These are phyloP conservation scores for Rhododendron vialii DNA, from an alignment of 148 eudicot genomes.

Conservation along the genomic window DNA sequence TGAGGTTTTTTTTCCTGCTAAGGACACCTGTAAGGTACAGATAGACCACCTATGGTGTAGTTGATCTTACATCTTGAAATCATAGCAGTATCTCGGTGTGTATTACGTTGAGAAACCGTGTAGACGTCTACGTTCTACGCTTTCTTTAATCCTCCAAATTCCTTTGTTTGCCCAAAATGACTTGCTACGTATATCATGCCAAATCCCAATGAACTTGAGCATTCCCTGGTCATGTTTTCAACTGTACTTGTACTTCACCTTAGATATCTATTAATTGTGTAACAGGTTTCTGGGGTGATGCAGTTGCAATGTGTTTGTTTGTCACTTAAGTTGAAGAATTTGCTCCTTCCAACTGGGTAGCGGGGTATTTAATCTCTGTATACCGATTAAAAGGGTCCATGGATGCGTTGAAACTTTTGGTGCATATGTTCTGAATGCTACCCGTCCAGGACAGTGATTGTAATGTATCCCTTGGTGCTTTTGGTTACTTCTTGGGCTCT, in stretches of 20 bases:
- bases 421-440: not conserved
- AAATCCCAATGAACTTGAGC: not conserved
- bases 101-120: not conserved
- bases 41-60: not conserved
- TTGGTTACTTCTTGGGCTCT: slow-evolving; percentile 6
- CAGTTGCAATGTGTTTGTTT: not conserved
- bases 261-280: not conserved
- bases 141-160: not conserved
- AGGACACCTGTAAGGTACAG: slow-evolving; percentile 11
- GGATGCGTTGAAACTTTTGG: not conserved
- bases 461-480: not conserved
- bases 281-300: slow-evolving; percentile 3
- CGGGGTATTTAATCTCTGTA: not conserved
- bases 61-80: not conserved
- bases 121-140: not conserved
- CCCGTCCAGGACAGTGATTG: not conserved
- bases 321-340: not conserved
- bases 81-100: not conserved
- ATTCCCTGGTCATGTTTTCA: not conserved
- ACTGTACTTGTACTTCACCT: not conserved
- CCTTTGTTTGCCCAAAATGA: not conserved
- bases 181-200: not conserved
- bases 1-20: not conserved
- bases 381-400: not conserved
- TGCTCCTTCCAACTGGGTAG: not conserved